These are phyloP conservation scores for Termitomyces sp. DNA, from an alignment of 768 basidiomycete genomes.

Conservation along the genomic window DNA sequence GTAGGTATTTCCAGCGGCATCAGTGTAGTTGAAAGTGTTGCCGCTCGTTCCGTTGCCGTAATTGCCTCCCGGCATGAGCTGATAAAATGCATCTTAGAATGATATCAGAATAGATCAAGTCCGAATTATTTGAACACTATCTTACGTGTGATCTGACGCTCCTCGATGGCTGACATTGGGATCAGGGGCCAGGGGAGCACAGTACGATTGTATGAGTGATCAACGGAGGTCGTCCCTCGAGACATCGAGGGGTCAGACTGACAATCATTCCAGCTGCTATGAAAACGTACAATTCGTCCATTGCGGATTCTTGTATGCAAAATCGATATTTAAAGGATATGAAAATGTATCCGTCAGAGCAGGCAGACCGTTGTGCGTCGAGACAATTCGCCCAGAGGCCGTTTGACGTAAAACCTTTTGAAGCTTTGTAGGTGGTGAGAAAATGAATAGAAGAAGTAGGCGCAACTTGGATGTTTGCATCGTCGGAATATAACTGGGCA, in stretches of 20 bases:
- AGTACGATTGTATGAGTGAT: slow-evolving; percentile 64
- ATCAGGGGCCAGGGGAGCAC: slow-evolving; percentile 58
- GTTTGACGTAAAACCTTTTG: slow-evolving; percentile 37
- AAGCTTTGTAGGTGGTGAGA: slow-evolving; percentile 1
- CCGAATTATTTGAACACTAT: slow-evolving; percentile 12
- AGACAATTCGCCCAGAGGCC: slow-evolving; percentile 28
- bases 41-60: slow-evolving; percentile 64
- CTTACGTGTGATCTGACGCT: slow-evolving; percentile 57
- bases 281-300: slow-evolving; percentile 29
- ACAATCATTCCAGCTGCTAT: background rate
- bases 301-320: slow-evolving; percentile 28
- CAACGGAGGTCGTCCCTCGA: slow-evolving; percentile 47
- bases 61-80: slow-evolving; percentile 31
- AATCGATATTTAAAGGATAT: slow-evolving; percentile 41
- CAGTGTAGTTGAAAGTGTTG: slow-evolving; percentile 61
- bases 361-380: slow-evolving; percentile 36
- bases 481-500: slow-evolving; percentile 52
- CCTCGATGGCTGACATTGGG: slow-evolving; percentile 51
- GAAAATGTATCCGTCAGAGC: slow-evolving; percentile 36
- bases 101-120: slow-evolving; percentile 30
- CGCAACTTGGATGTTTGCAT: slow-evolving; percentile 35
- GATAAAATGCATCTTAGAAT: slow-evolving; percentile 22
- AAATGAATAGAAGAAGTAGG: background rate
- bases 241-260: background rate
- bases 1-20: slow-evolving; percentile 59